A percentile compares a stretch with the other conserved stretches of the same genome.
These are phyloP conservation scores for Thalassiosira mediterranea DNA, from an alignment of 352 stramenopile genomes.

Conservation along the genomic window DNA sequence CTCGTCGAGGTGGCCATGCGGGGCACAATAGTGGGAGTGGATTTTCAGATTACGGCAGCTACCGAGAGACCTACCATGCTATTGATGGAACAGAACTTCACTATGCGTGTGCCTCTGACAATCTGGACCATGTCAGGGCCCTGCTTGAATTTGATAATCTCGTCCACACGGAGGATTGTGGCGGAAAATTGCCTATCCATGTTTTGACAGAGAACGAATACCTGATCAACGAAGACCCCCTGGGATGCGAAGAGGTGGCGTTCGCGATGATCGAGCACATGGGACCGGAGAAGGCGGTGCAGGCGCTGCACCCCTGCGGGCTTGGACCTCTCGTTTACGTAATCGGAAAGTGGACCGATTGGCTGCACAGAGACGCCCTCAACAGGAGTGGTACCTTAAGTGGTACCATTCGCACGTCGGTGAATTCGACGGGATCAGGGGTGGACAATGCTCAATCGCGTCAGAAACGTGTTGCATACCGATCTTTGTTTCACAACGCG, in stretches of 20 bases:
- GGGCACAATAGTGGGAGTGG: too few relatives aligned
- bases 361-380: constrained; percentile 21
- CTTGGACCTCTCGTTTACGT: constrained; percentile 35
- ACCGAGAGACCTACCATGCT: background rate
- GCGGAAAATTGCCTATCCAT: constrained; percentile 37
- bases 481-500: background rate
- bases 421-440: constrained; percentile 8
- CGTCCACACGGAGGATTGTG: constrained; percentile 9
- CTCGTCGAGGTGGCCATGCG: too few relatives aligned
- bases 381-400: background rate
- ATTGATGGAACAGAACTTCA: constrained; percentile 40
- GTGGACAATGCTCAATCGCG: too few relatives aligned
- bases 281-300: constrained; percentile 23
- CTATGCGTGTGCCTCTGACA: constrained; percentile 39
- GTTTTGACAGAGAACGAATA: constrained; percentile 32
- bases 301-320: constrained; percentile 11
- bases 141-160: constrained; percentile 12
- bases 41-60: too few relatives aligned
- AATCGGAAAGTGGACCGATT: constrained; percentile 34
- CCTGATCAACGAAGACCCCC: constrained; percentile 27
- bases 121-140: constrained; percentile 10
- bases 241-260: constrained; percentile 30
- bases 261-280: constrained; percentile 31
- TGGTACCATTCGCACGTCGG: background rate
- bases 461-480: constrained; percentile 11